These are phyloP conservation scores for Lepidium campestre DNA, from an alignment of 441 rosid genomes.

Conservation along the genomic window DNA sequence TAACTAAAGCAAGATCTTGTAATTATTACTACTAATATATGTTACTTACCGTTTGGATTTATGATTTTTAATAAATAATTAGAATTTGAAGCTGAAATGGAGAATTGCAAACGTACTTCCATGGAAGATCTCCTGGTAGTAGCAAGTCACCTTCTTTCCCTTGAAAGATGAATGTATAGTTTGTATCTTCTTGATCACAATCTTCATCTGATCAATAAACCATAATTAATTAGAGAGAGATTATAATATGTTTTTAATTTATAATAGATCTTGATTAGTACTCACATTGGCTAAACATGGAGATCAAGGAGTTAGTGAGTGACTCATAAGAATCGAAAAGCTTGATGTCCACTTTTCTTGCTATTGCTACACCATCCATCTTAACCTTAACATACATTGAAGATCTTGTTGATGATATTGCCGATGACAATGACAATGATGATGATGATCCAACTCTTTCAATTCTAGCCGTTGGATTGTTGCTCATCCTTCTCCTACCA, in stretches of 20 bases:
- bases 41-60: no score
- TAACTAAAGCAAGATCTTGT: no score
- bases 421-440: slow-evolving; percentile 11
- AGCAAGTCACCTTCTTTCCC: slow-evolving; percentile 55
- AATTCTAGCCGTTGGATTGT: slow-evolving; percentile 18
- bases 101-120: slow-evolving; percentile 38
- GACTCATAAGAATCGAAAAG: slow-evolving; percentile 37
- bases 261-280: not conserved
- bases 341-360: slow-evolving; percentile 50
- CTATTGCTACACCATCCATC: slow-evolving; percentile 70
- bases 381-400: slow-evolving; percentile 65
- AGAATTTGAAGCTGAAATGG: no score
- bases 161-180: slow-evolving; percentile 38
- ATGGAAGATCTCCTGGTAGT: slow-evolving; percentile 36
- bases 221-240: not conserved
- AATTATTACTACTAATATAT: no score
- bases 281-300: slow-evolving; percentile 42
- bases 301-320: slow-evolving; percentile 39
- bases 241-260: not conserved
- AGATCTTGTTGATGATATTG: no score
- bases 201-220: slow-evolving; percentile 15
- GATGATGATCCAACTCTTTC: slow-evolving; percentile 11
- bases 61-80: no score
- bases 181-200: slow-evolving; percentile 31
- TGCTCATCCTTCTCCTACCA: slow-evolving; percentile 24